These are phyloP conservation scores for Cyberlindnera misumaiensis DNA, from an alignment of 805 yeast genomes.

Conservation along the genomic window DNA sequence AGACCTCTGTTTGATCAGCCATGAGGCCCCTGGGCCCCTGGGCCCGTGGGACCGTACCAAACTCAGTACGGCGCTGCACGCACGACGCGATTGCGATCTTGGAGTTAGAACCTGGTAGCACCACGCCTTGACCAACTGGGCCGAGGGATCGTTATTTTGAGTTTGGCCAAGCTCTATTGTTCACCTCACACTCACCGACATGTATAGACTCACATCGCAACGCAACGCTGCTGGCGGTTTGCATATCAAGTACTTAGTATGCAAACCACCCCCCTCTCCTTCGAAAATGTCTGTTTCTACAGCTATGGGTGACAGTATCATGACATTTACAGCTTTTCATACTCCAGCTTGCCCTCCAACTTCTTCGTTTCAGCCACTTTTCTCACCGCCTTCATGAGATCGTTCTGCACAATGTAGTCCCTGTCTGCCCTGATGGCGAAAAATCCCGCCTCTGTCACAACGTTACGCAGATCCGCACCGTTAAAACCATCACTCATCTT, in stretches of 20 bases:
- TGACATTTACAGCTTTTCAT: conserved; percentile 65
- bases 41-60: too few relatives aligned
- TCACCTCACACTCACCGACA: too few relatives aligned
- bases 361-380: conserved; percentile 96
- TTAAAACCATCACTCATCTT: conserved; percentile 99
- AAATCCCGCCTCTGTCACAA: conserved; percentile 97
- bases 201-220: too few relatives aligned
- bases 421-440: conserved; percentile 97
- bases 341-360: conserved; percentile 91
- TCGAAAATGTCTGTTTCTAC: background rate
- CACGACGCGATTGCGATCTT: too few relatives aligned
- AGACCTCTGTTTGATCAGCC: too few relatives aligned
- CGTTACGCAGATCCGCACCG: conserved; percentile 97
- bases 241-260: too few relatives aligned
- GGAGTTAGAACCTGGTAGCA: conserved; percentile 47
- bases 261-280: background rate
- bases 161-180: too few relatives aligned
- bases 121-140: conserved; percentile 58
- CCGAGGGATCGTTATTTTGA: conserved; percentile 57
- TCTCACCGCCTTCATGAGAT: conserved; percentile 95
- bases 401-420: conserved; percentile 88
- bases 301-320: background rate
- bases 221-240: too few relatives aligned
- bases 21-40: too few relatives aligned
- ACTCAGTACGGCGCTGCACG: too few relatives aligned